Base-by-base conservation (phyloP, 2,329 filamentous ascomycete genomes). In the Cadophora gregata region DNA sequence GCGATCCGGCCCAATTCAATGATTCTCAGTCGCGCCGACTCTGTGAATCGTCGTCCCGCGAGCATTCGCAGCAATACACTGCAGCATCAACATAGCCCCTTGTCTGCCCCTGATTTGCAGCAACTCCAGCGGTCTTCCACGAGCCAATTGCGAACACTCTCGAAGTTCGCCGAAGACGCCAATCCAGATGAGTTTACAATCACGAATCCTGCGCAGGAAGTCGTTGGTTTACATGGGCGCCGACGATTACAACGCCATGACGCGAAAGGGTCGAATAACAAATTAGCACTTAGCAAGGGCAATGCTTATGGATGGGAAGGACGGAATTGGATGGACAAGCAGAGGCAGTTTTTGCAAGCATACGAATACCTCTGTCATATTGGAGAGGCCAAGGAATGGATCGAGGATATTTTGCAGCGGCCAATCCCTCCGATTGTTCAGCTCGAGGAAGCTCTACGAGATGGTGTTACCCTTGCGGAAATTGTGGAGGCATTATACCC, bases 311-410 rank as follows among this genome's bases (percentile, higher is more conserved):
- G 88, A 59, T 96, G 93, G 90, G 88, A 92, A 70, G 89, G 90
- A 24, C 88, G 92, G 59, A 97, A 95, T 77, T 99, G 96, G 96
- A 99, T 99, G 95, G 96, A 99, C 78, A 96, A 97, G 77, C 95
- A 99, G 77, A 88, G 96, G 29, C 95, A 98, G 78, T 98, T 97
- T 75, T 81, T 99, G 62, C 93, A 97, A 79, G 96, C 96, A 7
- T 99, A 99, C 77, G 96, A 99, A 78, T 99, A 99, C 77, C 90
- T 99, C 45, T 99, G 96, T 77, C 96, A 99, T 77, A 98, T 99
- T 71, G 96, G 96, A 78, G 96, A 99, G 82, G 96, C 96, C 25
- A 98, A 98, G 78, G 95, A 98, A 79, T 99, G 96, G 96, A 97
- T 99, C 71, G 96, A 99, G 76, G 89, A 96, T 77, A 88, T 97